These are phyloP conservation scores for Rhizodiscina lignyota DNA, from an alignment of 495 filamentous ascomycete species.

Conservation along the genomic window DNA sequence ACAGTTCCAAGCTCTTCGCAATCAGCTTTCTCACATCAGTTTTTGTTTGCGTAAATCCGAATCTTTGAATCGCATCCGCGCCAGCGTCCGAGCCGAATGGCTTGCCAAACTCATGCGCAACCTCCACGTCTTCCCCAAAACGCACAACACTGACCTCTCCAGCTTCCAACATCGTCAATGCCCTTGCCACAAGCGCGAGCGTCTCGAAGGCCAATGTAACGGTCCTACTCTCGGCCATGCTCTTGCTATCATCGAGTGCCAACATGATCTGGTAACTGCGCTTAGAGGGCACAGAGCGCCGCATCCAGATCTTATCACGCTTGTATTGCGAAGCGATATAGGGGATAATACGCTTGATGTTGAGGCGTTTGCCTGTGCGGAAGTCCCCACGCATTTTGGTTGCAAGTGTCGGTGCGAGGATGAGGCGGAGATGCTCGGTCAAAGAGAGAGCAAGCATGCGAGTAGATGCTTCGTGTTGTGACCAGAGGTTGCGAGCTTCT, in stretches of 20 bases:
- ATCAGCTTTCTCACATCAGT: constrained; percentile 76
- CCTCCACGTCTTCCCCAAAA: constrained; percentile 73
- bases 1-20: constrained; percentile 57
- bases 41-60: constrained; percentile 66
- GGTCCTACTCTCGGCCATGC: constrained; percentile 64
- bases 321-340: constrained; percentile 97
- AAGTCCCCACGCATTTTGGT: constrained; percentile 95
- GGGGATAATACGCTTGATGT: constrained; percentile 97
- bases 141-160: constrained; percentile 79
- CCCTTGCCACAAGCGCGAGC: constrained; percentile 70
- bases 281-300: constrained; percentile 75
- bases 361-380: constrained; percentile 93
- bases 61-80: constrained; percentile 61
- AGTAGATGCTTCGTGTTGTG: constrained; percentile 64
- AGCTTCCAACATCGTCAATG: constrained; percentile 77
- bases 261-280: constrained; percentile 93
- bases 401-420: constrained; percentile 82
- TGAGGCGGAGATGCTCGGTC: constrained; percentile 86
- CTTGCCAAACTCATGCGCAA: constrained; percentile 75
- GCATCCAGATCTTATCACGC: constrained; percentile 99
- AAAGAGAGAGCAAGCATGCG: constrained; percentile 72
- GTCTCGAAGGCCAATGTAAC: constrained; percentile 74
- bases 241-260: constrained; percentile 87
- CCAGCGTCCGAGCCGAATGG: constrained; percentile 76
- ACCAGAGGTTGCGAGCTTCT: constrained; percentile 41